A percentile compares a stretch with the other conserved stretches of the same genome.
phyloP scores from a whole-genome alignment of 768 basidiomycete species.

The Rhizopogon vinicolor region DNA sequence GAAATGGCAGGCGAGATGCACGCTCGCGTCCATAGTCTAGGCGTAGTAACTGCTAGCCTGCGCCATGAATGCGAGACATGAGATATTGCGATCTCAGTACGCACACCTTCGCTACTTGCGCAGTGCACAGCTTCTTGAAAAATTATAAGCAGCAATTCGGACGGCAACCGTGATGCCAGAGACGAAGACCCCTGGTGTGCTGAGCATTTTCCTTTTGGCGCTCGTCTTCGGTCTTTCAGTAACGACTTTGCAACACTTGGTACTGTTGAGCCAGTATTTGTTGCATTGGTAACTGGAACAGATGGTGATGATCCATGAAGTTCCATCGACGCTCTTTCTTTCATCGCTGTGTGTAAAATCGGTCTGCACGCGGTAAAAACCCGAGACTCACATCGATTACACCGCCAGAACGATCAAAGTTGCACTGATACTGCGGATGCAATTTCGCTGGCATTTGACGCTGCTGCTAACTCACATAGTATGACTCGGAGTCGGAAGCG shows the following conservation, averaged over 20 bases:
- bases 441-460: too few species aligned
- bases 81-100: constrained; percentile 19
- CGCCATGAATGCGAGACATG: constrained; percentile 29
- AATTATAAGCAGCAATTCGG: constrained; percentile 23
- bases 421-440: too few species aligned
- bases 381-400: neutral
- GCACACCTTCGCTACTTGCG: constrained; percentile 13
- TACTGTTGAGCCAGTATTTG: neutral
- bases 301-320: neutral
- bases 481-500: too few species aligned
- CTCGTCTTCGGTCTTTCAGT: neutral
- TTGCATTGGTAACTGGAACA: neutral
- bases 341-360: neutral
- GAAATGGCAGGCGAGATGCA: constrained; percentile 14
- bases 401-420: too few species aligned
- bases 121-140: constrained; percentile 22
- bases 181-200: neutral
- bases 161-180: constrained; percentile 14
- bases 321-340: neutral
- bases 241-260: neutral
- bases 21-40: constrained; percentile 24
- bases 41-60: constrained; percentile 22
- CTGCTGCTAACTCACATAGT: too few species aligned
- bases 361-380: neutral
- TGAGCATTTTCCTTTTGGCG: neutral